These are phyloP conservation scores for Colletotrichum musae DNA, from an alignment of 2,329 filamentous ascomycete genomes.

Conservation along the genomic window DNA sequence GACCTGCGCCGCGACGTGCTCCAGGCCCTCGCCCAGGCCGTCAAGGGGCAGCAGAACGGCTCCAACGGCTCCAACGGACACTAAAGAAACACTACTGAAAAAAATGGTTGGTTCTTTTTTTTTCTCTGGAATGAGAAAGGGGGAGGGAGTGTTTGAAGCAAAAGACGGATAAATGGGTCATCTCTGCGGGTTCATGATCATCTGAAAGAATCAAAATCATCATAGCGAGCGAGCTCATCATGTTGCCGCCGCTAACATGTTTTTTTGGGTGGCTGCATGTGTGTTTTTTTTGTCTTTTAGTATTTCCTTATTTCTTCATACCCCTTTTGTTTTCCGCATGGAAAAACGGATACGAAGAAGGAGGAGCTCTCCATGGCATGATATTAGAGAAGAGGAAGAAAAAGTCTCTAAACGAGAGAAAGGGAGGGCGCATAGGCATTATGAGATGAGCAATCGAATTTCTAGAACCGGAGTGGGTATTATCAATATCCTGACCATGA, in stretches of 20 bases:
- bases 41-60: slow-evolving; percentile 50
- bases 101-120: background rate
- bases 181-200: background rate
- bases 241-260: slow-evolving; percentile 1
- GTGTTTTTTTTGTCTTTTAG: slow-evolving; percentile 2
- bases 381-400: too few species aligned
- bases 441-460: slow-evolving; percentile 37
- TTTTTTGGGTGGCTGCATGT: slow-evolving; percentile 25
- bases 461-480: slow-evolving; percentile 39
- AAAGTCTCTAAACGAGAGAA: slow-evolving; percentile 8
- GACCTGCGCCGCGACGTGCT: slow-evolving; percentile 88
- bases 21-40: slow-evolving; percentile 85
- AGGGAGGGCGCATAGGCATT: slow-evolving; percentile 22
- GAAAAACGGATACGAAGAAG: background rate
- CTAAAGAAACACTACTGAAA: slow-evolving; percentile 30
- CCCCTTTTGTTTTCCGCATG: background rate
- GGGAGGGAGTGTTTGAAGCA: too few species aligned
- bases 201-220: background rate
- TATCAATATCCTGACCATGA: slow-evolving; percentile 3
- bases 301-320: background rate
- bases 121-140: too few species aligned
- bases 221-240: slow-evolving; percentile 17
- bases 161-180: background rate
- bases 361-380: background rate
- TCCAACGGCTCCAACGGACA: slow-evolving; percentile 50